These are phyloP conservation scores for Pterocarpus macrocarpus DNA, from an alignment of 306 rosid genomes.

Conservation along the genomic window DNA sequence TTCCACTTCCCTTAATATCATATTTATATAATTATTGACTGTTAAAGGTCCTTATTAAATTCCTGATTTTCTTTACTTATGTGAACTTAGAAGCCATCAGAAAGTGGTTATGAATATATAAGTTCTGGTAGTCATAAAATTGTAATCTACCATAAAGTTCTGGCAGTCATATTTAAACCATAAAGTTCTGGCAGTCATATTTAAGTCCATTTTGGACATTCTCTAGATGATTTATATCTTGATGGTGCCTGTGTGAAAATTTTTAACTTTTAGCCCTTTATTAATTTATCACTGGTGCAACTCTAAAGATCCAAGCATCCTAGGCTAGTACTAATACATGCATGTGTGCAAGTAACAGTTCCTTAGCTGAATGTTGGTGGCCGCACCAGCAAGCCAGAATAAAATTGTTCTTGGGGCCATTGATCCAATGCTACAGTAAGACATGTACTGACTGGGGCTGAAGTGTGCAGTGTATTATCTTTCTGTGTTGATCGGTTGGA, in stretches of 20 bases:
- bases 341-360: background rate
- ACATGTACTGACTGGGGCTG: background rate
- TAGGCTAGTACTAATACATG: background rate
- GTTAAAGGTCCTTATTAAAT: background rate
- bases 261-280: too few species aligned
- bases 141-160: constrained; percentile 5
- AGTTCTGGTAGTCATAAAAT: background rate
- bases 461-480: background rate
- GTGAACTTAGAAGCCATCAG: background rate
- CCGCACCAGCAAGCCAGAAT: background rate
- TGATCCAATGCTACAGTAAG: background rate
- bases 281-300: background rate
- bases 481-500: constrained; percentile 4
- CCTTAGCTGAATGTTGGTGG: constrained; percentile 24
- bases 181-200: constrained; percentile 6
- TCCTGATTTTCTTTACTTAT: background rate
- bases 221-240: constrained; percentile 12
- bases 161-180: background rate
- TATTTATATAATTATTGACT: background rate
- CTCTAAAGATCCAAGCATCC: constrained; percentile 8
- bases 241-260: too few species aligned
- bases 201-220: background rate
- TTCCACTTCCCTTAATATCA: background rate
- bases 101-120: background rate
- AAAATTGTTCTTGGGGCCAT: background rate